A percentile compares a stretch with the other conserved stretches of the same genome.
These are phyloP conservation scores for Cercospora sp. DNA, from an alignment of 2,329 filamentous ascomycete species.

Conservation along the genomic window DNA sequence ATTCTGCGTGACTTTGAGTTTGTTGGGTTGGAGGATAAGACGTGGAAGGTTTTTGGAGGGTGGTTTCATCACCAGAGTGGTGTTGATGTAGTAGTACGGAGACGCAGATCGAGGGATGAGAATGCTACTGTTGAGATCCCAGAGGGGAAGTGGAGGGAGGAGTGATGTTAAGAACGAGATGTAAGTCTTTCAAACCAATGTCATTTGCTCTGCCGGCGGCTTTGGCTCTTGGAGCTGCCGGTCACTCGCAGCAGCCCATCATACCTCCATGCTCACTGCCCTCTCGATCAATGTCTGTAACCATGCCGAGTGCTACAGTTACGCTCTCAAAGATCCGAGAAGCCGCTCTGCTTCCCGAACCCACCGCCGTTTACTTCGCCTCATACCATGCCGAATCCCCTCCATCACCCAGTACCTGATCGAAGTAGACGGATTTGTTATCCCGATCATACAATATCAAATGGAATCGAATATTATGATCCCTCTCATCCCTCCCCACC, in stretches of 20 bases:
- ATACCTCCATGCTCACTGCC: not conserved
- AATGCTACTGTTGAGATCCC: slow-evolving; percentile 1
- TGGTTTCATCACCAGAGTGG: slow-evolving; percentile 17
- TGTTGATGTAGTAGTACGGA: slow-evolving; percentile 6
- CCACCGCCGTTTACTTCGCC: not conserved
- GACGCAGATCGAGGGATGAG: not conserved
- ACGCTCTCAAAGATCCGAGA: not conserved
- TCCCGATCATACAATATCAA: not conserved
- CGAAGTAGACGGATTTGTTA: not conserved
- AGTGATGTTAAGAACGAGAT: not conserved
- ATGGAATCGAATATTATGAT: not conserved
- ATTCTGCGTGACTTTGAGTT: slow-evolving; percentile 14
- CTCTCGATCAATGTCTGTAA: not conserved
- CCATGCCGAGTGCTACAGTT: not conserved
- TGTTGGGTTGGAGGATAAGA: slow-evolving; percentile 11
- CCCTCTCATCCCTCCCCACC: not conserved
- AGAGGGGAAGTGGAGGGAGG: not conserved
- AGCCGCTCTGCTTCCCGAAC: not conserved
- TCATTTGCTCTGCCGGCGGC: not conserved
- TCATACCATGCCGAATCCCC: not conserved
- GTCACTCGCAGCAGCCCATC: not conserved
- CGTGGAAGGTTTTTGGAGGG: slow-evolving; percentile 16
- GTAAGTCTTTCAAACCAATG: not conserved
- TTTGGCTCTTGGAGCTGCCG: not conserved
- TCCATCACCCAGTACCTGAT: not conserved